Conservation (phyloP, 2,329 filamentous ascomycete genomes). For the Paecilomyces sp. region DNA sequence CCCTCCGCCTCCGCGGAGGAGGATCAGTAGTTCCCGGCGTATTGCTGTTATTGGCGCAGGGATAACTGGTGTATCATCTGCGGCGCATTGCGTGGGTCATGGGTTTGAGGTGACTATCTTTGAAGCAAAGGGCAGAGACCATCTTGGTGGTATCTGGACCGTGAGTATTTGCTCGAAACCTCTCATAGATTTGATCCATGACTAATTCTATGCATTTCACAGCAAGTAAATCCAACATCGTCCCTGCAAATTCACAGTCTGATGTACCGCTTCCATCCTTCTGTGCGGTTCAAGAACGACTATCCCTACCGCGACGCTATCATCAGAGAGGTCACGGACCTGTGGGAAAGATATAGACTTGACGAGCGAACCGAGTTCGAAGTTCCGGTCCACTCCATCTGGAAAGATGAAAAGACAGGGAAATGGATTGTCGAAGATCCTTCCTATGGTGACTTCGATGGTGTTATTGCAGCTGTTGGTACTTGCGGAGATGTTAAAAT, state of each 20-base stretch:
- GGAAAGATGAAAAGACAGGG: constrained; percentile 58
- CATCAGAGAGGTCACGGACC: constrained; percentile 59
- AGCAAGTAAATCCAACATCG: constrained; percentile 75
- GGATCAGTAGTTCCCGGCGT: constrained; percentile 51
- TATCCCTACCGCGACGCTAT: constrained; percentile 75
- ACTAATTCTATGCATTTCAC: constrained; percentile 1
- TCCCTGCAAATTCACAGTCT: constrained; percentile 75
- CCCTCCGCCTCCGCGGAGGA: constrained; percentile 50
- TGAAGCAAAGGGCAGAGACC: constrained; percentile 59
- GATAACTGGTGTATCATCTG: constrained; percentile 69
- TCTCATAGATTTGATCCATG: background rate
- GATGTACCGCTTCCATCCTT: constrained; percentile 85
- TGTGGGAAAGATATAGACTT: constrained; percentile 71
- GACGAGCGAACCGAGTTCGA: constrained; percentile 66
- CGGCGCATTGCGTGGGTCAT: constrained; percentile 76
- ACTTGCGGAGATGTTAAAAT: constrained; percentile 74
- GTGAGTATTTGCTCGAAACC: constrained; percentile 36
- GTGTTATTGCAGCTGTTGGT: constrained; percentile 69
- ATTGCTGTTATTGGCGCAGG: constrained; percentile 65
- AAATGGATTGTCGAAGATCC: constrained; percentile 68
- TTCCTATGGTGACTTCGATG: constrained; percentile 66
- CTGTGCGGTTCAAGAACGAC: constrained; percentile 63
- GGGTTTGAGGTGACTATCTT: constrained; percentile 80
- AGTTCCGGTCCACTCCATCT: constrained; percentile 58
- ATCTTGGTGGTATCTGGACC: constrained; percentile 74